A percentile compares a stretch with the other conserved stretches of the same genome.
These are phyloP conservation scores for Pseudonectria buxi DNA, from an alignment of 2,329 filamentous ascomycete genomes.

Conservation along the genomic window DNA sequence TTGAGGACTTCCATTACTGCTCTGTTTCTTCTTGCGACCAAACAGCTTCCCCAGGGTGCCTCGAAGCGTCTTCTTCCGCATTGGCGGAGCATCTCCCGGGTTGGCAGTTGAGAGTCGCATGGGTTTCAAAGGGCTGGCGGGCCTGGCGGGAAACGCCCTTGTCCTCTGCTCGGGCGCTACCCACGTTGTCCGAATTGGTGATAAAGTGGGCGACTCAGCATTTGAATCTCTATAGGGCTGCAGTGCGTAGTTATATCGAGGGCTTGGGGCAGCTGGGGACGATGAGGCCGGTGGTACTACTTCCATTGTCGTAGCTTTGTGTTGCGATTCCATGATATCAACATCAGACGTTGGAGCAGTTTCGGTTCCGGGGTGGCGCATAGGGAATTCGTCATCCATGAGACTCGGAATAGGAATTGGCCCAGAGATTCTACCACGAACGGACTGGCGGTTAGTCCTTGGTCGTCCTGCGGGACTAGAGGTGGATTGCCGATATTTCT, in stretches of 20 bases:
- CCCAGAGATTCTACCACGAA: conserved; percentile 54
- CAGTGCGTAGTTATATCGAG: conserved; percentile 2
- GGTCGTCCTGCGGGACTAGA: conserved; percentile 27
- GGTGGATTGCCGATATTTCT: conserved; percentile 39
- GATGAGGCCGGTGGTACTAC: conserved; percentile 7
- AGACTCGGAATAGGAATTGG: conserved; percentile 50
- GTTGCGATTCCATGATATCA: conserved; percentile 16
- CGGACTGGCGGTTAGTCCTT: conserved; percentile 34
- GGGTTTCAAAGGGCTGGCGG: neutral
- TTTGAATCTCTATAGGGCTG: too few relatives aligned
- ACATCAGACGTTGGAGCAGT: conserved; percentile 27
- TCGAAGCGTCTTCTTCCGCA: conserved; percentile 50
- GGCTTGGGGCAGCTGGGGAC: conserved; percentile 12
- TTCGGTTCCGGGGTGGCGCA: conserved; percentile 35
- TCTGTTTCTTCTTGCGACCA: conserved; percentile 46
- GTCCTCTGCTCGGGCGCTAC: conserved; percentile 10
- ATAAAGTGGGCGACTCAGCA: neutral
- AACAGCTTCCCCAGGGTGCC: conserved; percentile 52
- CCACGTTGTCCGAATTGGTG: conserved; percentile 9
- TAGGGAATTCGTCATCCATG: conserved; percentile 48
- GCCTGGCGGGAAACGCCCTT: too few relatives aligned
- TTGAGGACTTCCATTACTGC: conserved; percentile 12
- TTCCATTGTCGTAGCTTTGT: conserved; percentile 5
- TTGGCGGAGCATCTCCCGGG: conserved; percentile 29
- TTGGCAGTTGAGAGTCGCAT: conserved; percentile 44